Percentiles rank a stretch among this genome's conserved stretches.
Evolutionary conservation across 306 rosid genomes (phyloP).

Genomic region (Pueraria montana): DNA sequence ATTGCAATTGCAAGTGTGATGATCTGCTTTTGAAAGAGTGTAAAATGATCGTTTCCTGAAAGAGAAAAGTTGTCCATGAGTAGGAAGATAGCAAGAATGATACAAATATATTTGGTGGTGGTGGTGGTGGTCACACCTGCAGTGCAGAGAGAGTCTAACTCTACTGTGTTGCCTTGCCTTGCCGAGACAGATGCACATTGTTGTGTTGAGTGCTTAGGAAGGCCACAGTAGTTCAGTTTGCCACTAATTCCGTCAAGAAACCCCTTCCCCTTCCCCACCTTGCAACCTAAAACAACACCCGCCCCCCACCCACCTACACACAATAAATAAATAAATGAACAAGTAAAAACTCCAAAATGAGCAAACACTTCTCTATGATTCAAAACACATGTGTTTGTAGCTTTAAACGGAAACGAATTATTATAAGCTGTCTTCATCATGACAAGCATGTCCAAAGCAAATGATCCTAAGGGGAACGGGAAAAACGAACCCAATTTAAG

Average conservation of each 20-base stretch:
- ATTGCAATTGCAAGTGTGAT: not conserved
- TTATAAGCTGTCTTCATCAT: slow-evolving; percentile 52
- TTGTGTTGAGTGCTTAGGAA: slow-evolving; percentile 41
- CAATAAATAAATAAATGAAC: not conserved
- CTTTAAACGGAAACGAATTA: slow-evolving; percentile 54
- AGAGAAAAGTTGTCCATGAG: slow-evolving; percentile 51
- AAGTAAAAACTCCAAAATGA: not conserved
- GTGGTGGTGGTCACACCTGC: too few relatives aligned
- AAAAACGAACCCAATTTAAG: slow-evolving; percentile 39
- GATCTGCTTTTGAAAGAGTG: slow-evolving; percentile 47
- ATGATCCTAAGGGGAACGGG: slow-evolving; percentile 32
- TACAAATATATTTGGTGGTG: slow-evolving; percentile 51
- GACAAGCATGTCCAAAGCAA: slow-evolving; percentile 58
- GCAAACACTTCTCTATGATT: slow-evolving; percentile 38
- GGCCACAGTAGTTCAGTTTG: too few relatives aligned
- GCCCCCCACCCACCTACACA: slow-evolving; percentile 2
- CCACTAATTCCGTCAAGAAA: too few relatives aligned
- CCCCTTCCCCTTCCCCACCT: too few relatives aligned
- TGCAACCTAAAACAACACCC: not conserved
- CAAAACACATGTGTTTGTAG: slow-evolving; percentile 38
- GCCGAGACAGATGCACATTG: slow-evolving; percentile 17
- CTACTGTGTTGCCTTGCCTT: not conserved
- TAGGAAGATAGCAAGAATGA: slow-evolving; percentile 60
- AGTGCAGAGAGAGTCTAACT: too few relatives aligned
- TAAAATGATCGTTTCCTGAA: slow-evolving; percentile 49